Evolutionary conservation across 2,329 filamentous ascomycete species (phyloP).

Genomic region (Torrubiellomyces zombiae): DNA sequence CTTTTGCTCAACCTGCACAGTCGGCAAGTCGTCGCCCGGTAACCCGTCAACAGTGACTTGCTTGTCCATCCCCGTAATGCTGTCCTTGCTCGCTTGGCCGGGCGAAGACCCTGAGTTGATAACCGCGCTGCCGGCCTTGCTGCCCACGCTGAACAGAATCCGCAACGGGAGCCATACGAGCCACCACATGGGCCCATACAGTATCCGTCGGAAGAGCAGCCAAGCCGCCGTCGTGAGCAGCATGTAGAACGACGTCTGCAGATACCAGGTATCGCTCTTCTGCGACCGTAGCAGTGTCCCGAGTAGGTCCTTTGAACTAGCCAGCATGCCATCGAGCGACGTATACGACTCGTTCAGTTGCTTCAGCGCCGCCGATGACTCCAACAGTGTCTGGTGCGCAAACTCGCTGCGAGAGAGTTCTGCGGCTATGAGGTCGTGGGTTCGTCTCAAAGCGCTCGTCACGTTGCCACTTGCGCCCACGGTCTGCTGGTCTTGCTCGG

Average conservation of each 20-base stretch:
- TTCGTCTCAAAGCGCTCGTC: constrained; percentile 66
- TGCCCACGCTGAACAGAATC: constrained; percentile 40
- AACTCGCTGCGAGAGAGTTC: constrained; percentile 80
- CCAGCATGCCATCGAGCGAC: constrained; percentile 60
- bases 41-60: constrained; percentile 16
- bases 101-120: constrained; percentile 17
- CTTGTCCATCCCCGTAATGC: constrained; percentile 11
- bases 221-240: constrained; percentile 62
- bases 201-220: constrained; percentile 67
- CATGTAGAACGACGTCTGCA: constrained; percentile 77
- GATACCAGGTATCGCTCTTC: constrained; percentile 96
- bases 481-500: constrained; percentile 55
- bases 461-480: constrained; percentile 68
- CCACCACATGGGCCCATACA: constrained; percentile 89
- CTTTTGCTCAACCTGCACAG: constrained; percentile 24
- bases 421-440: constrained; percentile 70
- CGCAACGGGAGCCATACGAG: constrained; percentile 70
- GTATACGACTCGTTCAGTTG: constrained; percentile 69
- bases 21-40: constrained; percentile 29
- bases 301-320: constrained; percentile 57
- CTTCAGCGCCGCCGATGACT: constrained; percentile 68
- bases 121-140: constrained; percentile 37
- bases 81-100: constrained; percentile 10
- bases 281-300: constrained; percentile 68
- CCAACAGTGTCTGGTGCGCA: constrained; percentile 72